These are phyloP conservation scores for Aurifilum marmelostoma DNA, from an alignment of 2,329 filamentous ascomycete genomes.

Conservation along the genomic window DNA sequence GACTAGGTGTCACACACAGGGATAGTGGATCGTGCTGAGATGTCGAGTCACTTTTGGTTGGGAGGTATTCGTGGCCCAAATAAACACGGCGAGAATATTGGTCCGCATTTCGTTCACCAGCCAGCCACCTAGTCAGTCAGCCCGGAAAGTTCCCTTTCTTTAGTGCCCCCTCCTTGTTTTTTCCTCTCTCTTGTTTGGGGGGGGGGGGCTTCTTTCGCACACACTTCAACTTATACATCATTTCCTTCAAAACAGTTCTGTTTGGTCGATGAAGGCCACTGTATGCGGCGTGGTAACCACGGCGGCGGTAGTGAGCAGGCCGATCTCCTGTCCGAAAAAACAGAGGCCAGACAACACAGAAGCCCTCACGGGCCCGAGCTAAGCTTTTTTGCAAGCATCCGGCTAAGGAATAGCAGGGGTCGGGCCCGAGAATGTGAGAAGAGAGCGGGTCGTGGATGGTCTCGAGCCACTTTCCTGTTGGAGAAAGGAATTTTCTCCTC, in stretches of 20 bases:
- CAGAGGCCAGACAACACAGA: not conserved
- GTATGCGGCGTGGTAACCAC: too few species aligned
- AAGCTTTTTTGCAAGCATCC: not conserved
- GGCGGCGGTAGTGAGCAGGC: too few species aligned
- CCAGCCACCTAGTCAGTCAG: too few species aligned
- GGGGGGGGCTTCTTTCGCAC: too few species aligned
- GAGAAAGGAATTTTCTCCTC: not conserved
- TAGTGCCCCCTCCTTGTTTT: too few species aligned
- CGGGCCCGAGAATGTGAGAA: not conserved
- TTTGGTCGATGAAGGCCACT: too few species aligned
- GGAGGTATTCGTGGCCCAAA: not conserved
- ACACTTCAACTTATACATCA: too few species aligned
- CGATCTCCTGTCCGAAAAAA: not conserved
- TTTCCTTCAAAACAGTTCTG: too few species aligned
- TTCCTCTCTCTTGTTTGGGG: too few species aligned
- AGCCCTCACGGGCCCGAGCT: not conserved
- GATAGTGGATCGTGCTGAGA: not conserved
- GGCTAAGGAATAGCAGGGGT: not conserved
- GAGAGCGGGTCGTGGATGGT: not conserved
- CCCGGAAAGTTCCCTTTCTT: too few species aligned
- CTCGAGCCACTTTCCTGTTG: too few species aligned
- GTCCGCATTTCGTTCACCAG: not conserved
- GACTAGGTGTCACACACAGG: not conserved
- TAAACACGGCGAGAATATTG: conserved; percentile 1
- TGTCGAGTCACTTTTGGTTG: not conserved